Evolutionary conservation across 2,329 filamentous ascomycete genomes (phyloP), one percentile per base, ranked within the genome.

Genomic region (Chaetothyriales sp.): DNA sequence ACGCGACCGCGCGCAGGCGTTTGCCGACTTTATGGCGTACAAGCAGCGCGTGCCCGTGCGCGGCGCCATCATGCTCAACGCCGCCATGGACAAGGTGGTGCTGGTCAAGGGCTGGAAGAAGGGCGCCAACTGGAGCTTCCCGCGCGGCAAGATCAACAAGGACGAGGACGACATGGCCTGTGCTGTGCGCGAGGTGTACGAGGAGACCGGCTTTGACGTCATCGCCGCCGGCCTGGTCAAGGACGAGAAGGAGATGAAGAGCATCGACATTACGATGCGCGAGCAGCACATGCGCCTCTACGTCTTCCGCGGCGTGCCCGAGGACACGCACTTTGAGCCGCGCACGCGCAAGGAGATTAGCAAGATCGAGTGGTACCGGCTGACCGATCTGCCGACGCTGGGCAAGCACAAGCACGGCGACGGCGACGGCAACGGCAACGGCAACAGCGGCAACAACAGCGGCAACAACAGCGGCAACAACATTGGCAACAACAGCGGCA

Each of bases 71-170:
- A 74, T 98, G 73, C 77, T 98, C 49, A 95, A 95, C 65, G 76
- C 89, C 54, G 80, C 78, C n/a, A 95, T 98, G 89, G 90, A 97
- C 63, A 83, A 89, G 49, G 86, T 89, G 0, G 80, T 98, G 13
- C 75, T 98, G 44, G 94, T 98, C 54, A 94, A 95, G 65, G 94
- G 92, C 15, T 98, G 89, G 88, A 98, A 97, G 73, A 97, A 95
- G 67, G 83, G 85, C 33, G 86, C 90, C 10, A 90, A 85, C 65
- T 98, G 92, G 92, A 94, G 89, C 66, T 98, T 98, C 54, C 92
- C 92, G 0, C 75, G 90, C 48, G 94, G 92, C 43, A 98, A 98
- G 71, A 97, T 98, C 70, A 95, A 95, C 73, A 94, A 95, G 69
- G 87, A 94, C 62, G 92, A 98, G 67, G 82, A 86, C 54, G 90